Percentiles rank a stretch among this genome's conserved stretches.
phyloP scores from a whole-genome alignment of 495 filamentous ascomycete species.

The Penicillium diatomitis region DNA sequence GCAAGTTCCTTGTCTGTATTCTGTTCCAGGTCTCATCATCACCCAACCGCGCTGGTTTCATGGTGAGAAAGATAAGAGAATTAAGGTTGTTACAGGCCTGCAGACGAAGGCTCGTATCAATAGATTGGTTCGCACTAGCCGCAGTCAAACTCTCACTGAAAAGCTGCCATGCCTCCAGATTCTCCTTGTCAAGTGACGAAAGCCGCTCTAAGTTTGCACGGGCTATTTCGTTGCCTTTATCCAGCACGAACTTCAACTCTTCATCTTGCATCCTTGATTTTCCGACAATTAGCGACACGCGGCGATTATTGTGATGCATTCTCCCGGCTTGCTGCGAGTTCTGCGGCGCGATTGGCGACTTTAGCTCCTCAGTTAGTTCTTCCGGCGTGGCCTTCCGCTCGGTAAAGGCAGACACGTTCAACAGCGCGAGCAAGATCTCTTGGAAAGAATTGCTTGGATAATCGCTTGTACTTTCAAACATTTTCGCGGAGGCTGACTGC shows the following conservation, averaged over 20 bases:
- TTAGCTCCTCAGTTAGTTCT: constrained; percentile 12
- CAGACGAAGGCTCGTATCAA: constrained; percentile 53
- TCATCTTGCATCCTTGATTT: constrained; percentile 39
- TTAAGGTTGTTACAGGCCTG: constrained; percentile 67
- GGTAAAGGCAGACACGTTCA: constrained; percentile 48
- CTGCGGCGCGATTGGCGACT: constrained; percentile 17
- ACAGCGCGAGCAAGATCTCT: constrained; percentile 67
- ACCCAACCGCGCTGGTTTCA: constrained; percentile 25
- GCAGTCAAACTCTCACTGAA: constrained; percentile 61
- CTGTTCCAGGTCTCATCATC: constrained; percentile 27
- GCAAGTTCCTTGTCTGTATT: constrained; percentile 63
- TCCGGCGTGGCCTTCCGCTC: constrained; percentile 18
- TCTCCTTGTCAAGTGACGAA: constrained; percentile 47
- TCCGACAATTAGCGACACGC: constrained; percentile 41
- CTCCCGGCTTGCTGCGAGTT: constrained; percentile 21
- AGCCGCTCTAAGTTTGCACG: constrained; percentile 72
- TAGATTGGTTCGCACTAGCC: constrained; percentile 45
- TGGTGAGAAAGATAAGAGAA: constrained; percentile 51
- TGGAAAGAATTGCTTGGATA: constrained; percentile 75
- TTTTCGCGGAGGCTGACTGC: constrained; percentile 72
- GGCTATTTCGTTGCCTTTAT: constrained; percentile 70
- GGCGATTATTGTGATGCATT: constrained; percentile 50
- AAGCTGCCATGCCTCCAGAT: constrained; percentile 63
- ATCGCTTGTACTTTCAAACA: constrained; percentile 84
- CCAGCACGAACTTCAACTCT: constrained; percentile 59